phyloP scores from a whole-genome alignment of 2,329 filamentous ascomycete species.

The Ophiostoma perfectum region DNA sequence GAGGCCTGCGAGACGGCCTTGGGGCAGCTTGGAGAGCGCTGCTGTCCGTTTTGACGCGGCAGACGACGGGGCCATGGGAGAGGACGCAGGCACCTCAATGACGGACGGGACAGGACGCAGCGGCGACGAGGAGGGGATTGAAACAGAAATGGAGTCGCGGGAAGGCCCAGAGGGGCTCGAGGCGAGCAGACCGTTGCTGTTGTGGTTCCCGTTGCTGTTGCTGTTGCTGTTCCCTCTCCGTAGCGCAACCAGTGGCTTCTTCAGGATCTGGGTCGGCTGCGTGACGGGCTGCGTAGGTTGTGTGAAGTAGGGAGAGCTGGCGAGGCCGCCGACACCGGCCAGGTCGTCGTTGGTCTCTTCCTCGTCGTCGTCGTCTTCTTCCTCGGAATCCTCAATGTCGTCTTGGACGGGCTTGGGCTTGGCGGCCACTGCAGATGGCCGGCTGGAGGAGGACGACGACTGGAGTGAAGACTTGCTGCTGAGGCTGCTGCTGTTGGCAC shows the following conservation, averaged over 20 bases:
- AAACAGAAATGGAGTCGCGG: constrained; percentile 16
- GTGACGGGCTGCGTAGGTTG: constrained; percentile 44
- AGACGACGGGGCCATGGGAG: constrained; percentile 61
- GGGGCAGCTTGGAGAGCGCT: constrained; percentile 20
- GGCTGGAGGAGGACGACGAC: constrained; percentile 37
- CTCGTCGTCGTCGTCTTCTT: constrained; percentile 36
- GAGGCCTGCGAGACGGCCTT: constrained; percentile 48
- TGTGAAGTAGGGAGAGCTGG: constrained; percentile 44
- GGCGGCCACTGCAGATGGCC: background rate
- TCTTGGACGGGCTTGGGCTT: constrained; percentile 33
- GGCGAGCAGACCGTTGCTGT: background rate
- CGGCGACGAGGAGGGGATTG: constrained; percentile 38
- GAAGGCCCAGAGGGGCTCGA: constrained; percentile 23
- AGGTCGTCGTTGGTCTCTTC: constrained; percentile 47
- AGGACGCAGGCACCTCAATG: constrained; percentile 85
- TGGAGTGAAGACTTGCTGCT: constrained; percentile 9
- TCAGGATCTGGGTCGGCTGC: constrained; percentile 46
- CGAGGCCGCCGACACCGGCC: constrained; percentile 34
- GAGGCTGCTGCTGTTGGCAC: constrained; percentile 17
- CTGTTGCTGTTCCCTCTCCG: constrained; percentile 21
- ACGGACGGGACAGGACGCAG: constrained; percentile 41
- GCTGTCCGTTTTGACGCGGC: constrained; percentile 32
- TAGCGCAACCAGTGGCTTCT: constrained; percentile 36
- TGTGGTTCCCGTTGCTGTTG: background rate
- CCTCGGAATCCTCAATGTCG: constrained; percentile 34